Evolutionary conservation across 2,329 filamentous ascomycete species (phyloP), one percentile per base, ranked within the genome.

Genomic region (Paracoccidioides brasiliensis): DNA sequence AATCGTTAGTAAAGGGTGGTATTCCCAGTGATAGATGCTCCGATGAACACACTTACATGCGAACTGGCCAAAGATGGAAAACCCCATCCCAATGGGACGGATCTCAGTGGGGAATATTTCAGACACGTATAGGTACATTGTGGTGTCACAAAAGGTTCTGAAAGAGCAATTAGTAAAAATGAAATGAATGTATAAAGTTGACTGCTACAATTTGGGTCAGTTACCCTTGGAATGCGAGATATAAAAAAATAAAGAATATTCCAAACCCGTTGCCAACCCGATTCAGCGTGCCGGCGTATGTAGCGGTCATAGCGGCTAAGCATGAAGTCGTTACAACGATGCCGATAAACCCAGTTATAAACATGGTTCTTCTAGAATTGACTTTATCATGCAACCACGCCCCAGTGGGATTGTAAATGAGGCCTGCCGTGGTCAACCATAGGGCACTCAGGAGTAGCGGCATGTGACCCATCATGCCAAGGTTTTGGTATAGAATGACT

Each of bases 91-190:
- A 37, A 77, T 78, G 0, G 76, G 71, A 2, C 77, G 70, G 33
- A 78, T 76, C 53, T 78, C 74, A 0, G 74, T 78, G 0, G 74
- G 74, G 62, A 74, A 75, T 15, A 76, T 76, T 62, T 76, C 73
- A 2, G 69, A 67, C 35, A 74, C 67, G 54, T 75, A 75, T 28
- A 75, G 65, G 56, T 75, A 77, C 63, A 75, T 74, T 14, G 70
- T 75, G 2, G 74, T 74, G 56, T 77, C 74, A 43, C 75, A 69
- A 60, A 68, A 75, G 38, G 70, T 74, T 7, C 71, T 74, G 32
- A 28, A 10, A 7, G 33, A 38, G 41, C 15, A 4, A 15, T 6
- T 37, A 38, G 64, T 2, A 22, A 22, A 22, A 22, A 22, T n/a
- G 22, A 22, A 22, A 22, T 22, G 22, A 22, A 22, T 22, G 2